These are phyloP conservation scores for Dendrobium nobile DNA, from an alignment of 106 monocot species.

Conservation along the genomic window DNA sequence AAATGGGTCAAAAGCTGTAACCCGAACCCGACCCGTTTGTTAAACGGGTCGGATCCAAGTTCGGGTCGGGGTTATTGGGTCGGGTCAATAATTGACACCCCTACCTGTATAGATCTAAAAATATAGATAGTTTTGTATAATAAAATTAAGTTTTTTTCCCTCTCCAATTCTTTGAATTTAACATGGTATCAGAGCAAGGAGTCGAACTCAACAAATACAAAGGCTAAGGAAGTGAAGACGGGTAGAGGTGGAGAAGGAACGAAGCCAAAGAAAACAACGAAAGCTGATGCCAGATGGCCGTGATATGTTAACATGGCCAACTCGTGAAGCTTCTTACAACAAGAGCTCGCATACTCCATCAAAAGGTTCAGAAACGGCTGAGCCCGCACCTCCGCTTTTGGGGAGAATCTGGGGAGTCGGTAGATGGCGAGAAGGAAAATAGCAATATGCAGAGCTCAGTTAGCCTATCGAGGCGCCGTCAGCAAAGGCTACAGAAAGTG, in stretches of 20 bases:
- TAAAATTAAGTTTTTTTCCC: too few relatives aligned
- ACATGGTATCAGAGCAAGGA: constrained; percentile 20
- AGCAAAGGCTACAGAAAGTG: constrained; percentile 2
- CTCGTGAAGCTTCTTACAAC: constrained; percentile 42
- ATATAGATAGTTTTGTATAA: too few relatives aligned
- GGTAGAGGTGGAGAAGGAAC: constrained; percentile 1
- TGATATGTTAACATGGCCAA: background rate
- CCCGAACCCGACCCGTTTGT: too few relatives aligned
- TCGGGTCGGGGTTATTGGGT: too few relatives aligned
- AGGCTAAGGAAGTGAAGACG: constrained; percentile 9
- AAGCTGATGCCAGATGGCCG: background rate
- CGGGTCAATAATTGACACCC: too few relatives aligned
- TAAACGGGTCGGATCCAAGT: too few relatives aligned
- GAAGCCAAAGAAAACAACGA: constrained; percentile 6
- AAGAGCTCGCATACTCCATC: constrained; percentile 52
- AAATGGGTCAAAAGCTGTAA: too few relatives aligned
- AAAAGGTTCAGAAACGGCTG: constrained; percentile 10
- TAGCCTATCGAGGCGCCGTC: constrained; percentile 39
- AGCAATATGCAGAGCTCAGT: constrained; percentile 92
- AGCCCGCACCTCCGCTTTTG: background rate
- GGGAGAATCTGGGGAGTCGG: constrained; percentile 29
- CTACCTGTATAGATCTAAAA: too few relatives aligned
- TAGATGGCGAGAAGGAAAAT: constrained; percentile 36
- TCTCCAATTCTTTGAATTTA: too few relatives aligned
- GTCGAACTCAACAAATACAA: constrained; percentile 50